Base-by-base conservation (phyloP, 768 basidiomycete genomes). In the Suillus brevipes region DNA sequence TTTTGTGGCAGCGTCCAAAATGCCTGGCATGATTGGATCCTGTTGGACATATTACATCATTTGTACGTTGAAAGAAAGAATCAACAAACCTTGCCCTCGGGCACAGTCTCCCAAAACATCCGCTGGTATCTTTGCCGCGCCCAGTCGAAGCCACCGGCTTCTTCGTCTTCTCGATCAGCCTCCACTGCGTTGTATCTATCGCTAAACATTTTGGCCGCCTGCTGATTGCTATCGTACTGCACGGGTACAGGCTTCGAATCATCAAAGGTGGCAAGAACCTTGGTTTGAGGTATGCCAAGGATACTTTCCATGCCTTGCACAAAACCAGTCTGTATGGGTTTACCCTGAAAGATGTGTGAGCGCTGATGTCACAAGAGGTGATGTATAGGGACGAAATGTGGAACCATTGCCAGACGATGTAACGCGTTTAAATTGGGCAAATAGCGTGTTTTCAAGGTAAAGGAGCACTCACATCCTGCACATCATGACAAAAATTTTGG, bases 241-340 rank as follows among this genome's bases (percentile, higher is more conserved):
- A 63, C 37, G 2, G 45, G 47, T 6, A 31, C 14, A 25, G 28
- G 61, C 61, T 28, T 60, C 49, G 64, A 52, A 18, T 67, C 45
- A 18, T 65, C 64, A 18, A 65, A 5, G 13, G 18, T 52, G 31
- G 59, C 53, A 25, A 34, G 60, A 57, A 65, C 61, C 70, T 73
- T 40, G 67, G 67, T 42, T 45, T 74, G 65, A 18, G 65, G 77
- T n/a, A 91, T 86, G 45, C 86, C 89, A 36, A 97, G 81, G 6
- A 92, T 74, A 47, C 78, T 77, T 70, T 97, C 94, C 95, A 97
- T 97, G 20, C 90, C 92, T 52, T 75, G 72, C 8, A 81, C 84
- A 76, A 96, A 94, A 10, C 92, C 92, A 0, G 87, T 90, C 79
- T 97, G 95, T 6, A 95, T 71, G 4, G 79, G 75, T 72, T 87